phyloP scores from a whole-genome alignment of 176 grass and related monocot species.

The Tillandsia leiboldiana region DNA sequence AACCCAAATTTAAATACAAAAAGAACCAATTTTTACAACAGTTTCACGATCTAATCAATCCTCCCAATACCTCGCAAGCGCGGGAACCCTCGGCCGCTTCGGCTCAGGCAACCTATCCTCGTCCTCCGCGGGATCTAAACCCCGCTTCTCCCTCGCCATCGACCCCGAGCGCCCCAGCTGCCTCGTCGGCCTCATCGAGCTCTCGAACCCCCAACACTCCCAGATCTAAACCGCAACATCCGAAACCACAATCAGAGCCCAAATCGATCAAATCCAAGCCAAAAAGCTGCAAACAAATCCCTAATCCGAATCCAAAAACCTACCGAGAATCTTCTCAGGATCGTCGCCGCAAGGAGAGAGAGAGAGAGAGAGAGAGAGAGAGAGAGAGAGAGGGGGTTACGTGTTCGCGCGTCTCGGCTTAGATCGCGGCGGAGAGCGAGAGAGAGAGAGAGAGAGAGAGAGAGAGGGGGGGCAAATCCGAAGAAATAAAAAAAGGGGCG shows the following conservation, averaged over 20 bases:
- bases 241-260: background rate
- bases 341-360: background rate
- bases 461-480: too few species aligned
- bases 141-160: constrained; percentile 25
- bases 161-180: constrained; percentile 35
- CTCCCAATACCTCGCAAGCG: constrained; percentile 32
- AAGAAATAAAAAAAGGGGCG: too few species aligned
- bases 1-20: background rate
- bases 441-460: too few species aligned
- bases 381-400: background rate
- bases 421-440: too few species aligned
- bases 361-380: background rate
- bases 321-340: background rate
- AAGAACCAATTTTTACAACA: too few species aligned
- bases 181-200: constrained; percentile 28
- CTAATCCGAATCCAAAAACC: background rate
- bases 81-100: constrained; percentile 43
- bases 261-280: background rate
- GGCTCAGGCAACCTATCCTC: constrained; percentile 26
- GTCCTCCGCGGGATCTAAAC: constrained; percentile 27
- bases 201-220: constrained; percentile 5
- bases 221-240: background rate
- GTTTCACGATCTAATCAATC: background rate
- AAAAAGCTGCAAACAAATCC: background rate
- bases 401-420: background rate